Base-by-base conservation (phyloP, 768 basidiomycete genomes). In the Brasilioporus rufonigricans region DNA sequence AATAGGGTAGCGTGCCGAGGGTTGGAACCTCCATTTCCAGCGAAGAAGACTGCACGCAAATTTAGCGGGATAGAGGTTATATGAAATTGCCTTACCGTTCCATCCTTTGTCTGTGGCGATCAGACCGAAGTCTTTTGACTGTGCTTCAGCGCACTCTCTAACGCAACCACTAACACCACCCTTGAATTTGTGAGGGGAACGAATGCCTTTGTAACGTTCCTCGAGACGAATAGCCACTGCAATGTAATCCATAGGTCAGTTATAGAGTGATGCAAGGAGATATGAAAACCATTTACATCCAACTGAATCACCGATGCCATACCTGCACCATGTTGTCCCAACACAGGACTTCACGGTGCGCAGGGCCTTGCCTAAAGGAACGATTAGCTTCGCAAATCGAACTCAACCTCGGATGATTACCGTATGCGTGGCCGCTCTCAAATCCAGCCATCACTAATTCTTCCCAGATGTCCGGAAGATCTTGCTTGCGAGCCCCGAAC, bases 91-190 rank as follows among this genome's bases (percentile, higher is more conserved):
- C 74, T 55, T 57, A 82, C 78, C 66, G 61, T 89, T 88, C 86
- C 87, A 89, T n/a, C 87, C 87, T 68, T 89, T 88, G 69, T 83
- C 84, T 0, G 86, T 87, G 1, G 87, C 87, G 52, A 89, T 89
- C 36, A 89, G 69, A 13, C 87, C 87, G 60, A 89, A 91, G 66
- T 89, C 87, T 64, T 82, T 87, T 13, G 74, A 73, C 61, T 91
- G 88, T 2, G 88, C 87, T 67, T 89, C 88, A 0, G 87, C 88
- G 56, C 88, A 91, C 64, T 89, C 88, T 18, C 87, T 78, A 0
- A 86, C 77, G 62, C 87, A 89, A 19, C 87, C 87, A 21, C 81
- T 83, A 4, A 91, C 85, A 12, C 88, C 88, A 24, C 87, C 87
- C 69, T 89, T 89, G 65, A 89, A 72, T 66, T 88, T 88, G 67